Evolutionary conservation across 108 stramenopile genomes (phyloP).

Genomic region (Skeletonema grethae): DNA sequence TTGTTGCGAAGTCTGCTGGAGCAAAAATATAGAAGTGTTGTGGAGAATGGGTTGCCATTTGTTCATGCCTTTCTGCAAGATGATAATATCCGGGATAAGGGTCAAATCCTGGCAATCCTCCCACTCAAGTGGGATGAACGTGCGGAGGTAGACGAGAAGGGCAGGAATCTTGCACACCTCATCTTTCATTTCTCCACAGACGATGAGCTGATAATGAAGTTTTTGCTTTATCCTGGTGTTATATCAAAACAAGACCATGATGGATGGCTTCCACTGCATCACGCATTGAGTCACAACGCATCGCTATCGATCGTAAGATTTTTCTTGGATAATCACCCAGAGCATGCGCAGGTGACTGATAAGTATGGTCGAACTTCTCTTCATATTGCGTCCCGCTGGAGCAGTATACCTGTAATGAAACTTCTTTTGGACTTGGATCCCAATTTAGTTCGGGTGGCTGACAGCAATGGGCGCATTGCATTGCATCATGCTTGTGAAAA

Average conservation of each 20-base stretch:
- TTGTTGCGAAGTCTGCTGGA: not conserved
- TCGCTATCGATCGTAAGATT: not conserved
- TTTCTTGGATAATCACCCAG: not conserved
- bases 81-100: not conserved
- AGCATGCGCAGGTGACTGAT: conserved; percentile 5
- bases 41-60: not conserved
- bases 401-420: not conserved
- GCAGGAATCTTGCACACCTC: not conserved
- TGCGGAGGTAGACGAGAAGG: not conserved
- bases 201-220: not conserved
- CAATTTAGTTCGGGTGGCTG: not conserved
- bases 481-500: not conserved
- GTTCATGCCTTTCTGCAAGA: not conserved
- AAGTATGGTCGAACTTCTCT: not conserved
- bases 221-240: not conserved
- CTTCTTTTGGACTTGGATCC: not conserved
- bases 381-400: conserved; percentile 7
- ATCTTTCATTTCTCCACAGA: not conserved
- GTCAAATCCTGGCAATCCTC: not conserved
- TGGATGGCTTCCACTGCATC: conserved; percentile 18
- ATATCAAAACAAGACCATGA: not conserved
- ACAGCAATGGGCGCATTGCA: not conserved
- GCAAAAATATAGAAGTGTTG: not conserved
- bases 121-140: not conserved
- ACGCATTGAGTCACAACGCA: conserved; percentile 3